Evolutionary conservation across 345 rosid genomes (phyloP), one percentile per base, ranked within the genome.

Genomic region (Eucalyptus urophylla): DNA sequence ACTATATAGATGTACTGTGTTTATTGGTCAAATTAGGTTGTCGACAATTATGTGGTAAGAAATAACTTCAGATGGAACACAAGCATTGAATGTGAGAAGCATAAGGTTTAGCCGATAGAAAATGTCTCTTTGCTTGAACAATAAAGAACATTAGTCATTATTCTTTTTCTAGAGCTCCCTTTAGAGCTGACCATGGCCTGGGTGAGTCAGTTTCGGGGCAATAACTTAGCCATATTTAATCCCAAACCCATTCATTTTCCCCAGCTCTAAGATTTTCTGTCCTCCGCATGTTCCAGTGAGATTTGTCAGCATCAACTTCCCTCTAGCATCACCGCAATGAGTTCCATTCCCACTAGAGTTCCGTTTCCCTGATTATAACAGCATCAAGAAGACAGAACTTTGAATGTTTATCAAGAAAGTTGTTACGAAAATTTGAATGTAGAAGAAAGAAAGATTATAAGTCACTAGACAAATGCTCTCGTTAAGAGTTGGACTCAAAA

Each of bases 1-100:
- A 97, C 91, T 88, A 96, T 95, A 91, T 94, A 94, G 37, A 91
- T 86, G 80, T 97, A 97, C 99, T 97, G 94, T 94, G 80, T 31
- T 53, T 45, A 86, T 15, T 15, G 80, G 40, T n/a, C 80, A 31
- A 49, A 67, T 17, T 47, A n/a, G 11, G 24, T 85, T 53, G 44
- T 56, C 62, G 51, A 49, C 60, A 88, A 86, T 49, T 14, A n/a
- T 13, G 54, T 19, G 87, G 86, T 80, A 43, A 53, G 33, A 86
- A 31, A 49, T 43, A 11, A 86, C 87, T 15, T 15, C 21, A 16
- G 40, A 67, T 31, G 5, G 50, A 43, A 83, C 9, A 83, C 44
- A 31, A 49, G 40, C 37, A 33, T 33, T 33, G 80, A 49, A 67
- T 3, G 22, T 31, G 80, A 67, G 80, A 67, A 67, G 80, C 37